These are phyloP conservation scores for Neophaeococcomyces mojaviensis DNA, from an alignment of 2,329 filamentous ascomycete species.

Conservation along the genomic window DNA sequence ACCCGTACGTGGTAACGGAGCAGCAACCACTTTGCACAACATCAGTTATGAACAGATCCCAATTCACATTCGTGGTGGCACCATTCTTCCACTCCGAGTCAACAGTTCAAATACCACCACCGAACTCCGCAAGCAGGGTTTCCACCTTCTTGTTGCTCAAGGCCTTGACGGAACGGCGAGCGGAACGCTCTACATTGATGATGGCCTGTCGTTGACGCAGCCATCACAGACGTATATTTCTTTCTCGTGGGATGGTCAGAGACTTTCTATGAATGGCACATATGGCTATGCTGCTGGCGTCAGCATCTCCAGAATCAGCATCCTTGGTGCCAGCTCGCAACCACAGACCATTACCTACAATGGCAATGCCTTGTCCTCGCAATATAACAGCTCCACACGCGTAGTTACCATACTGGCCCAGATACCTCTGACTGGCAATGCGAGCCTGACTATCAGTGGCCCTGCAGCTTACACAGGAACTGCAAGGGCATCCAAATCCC, in stretches of 20 bases:
- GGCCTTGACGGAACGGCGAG: slow-evolving; percentile 54
- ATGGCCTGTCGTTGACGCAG: slow-evolving; percentile 63
- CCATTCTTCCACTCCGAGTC: slow-evolving; percentile 50
- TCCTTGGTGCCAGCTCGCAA: slow-evolving; percentile 25
- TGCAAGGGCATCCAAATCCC: neutral
- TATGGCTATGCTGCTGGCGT: slow-evolving; percentile 44
- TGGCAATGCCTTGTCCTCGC: slow-evolving; percentile 8
- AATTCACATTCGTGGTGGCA: slow-evolving; percentile 55
- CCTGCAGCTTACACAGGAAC: neutral
- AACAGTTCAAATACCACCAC: slow-evolving; percentile 52
- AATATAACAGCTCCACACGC: slow-evolving; percentile 17
- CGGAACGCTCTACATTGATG: slow-evolving; percentile 68
- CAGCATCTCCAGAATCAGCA: slow-evolving; percentile 28
- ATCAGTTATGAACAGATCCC: slow-evolving; percentile 50
- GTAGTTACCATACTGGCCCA: slow-evolving; percentile 23
- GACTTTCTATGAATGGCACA: slow-evolving; percentile 44
- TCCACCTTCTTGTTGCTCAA: slow-evolving; percentile 64
- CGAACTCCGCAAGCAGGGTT: slow-evolving; percentile 55
- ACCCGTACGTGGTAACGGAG: slow-evolving; percentile 39
- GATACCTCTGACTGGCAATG: slow-evolving; percentile 22
- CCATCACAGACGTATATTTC: slow-evolving; percentile 47
- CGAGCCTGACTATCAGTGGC: slow-evolving; percentile 1
- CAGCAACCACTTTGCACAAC: slow-evolving; percentile 36
- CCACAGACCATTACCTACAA: slow-evolving; percentile 11
- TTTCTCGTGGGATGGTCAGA: slow-evolving; percentile 51